phyloP scores from a whole-genome alignment of 2,329 filamentous ascomycete genomes.

The Zymoseptoria crescenta region DNA sequence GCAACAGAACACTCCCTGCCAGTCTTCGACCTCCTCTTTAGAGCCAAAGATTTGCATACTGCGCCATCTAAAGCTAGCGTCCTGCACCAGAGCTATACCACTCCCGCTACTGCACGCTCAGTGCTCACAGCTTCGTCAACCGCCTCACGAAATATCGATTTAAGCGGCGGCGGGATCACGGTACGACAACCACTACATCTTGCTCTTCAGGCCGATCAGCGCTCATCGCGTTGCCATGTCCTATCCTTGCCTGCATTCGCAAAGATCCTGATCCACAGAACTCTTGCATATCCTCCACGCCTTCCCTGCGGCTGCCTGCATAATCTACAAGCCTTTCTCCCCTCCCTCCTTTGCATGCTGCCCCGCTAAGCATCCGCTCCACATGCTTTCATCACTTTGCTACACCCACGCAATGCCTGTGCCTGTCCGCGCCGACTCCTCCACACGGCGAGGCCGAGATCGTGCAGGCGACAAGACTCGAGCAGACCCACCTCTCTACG shows the following conservation, averaged over 20 bases:
- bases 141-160: not conserved
- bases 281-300: not conserved
- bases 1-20: not conserved
- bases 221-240: not conserved
- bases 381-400: not conserved
- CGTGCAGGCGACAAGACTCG: not conserved
- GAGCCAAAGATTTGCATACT: not conserved
- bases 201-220: not conserved
- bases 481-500: not conserved
- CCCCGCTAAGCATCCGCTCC: not conserved
- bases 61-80: not conserved
- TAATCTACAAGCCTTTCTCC: not conserved
- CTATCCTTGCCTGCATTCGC: not conserved
- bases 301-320: not conserved
- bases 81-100: not conserved
- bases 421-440: not conserved
- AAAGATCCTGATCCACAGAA: not conserved
- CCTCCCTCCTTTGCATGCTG: not conserved
- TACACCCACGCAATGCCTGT: not conserved
- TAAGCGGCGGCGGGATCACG: no score
- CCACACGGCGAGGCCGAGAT: not conserved
- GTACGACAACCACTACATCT: not conserved
- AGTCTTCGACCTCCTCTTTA: not conserved
- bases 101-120: not conserved
- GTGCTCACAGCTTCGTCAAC: not conserved